These are phyloP conservation scores for Neopestalotiopsis rosae DNA, from an alignment of 2,329 filamentous ascomycete genomes.

Conservation along the genomic window DNA sequence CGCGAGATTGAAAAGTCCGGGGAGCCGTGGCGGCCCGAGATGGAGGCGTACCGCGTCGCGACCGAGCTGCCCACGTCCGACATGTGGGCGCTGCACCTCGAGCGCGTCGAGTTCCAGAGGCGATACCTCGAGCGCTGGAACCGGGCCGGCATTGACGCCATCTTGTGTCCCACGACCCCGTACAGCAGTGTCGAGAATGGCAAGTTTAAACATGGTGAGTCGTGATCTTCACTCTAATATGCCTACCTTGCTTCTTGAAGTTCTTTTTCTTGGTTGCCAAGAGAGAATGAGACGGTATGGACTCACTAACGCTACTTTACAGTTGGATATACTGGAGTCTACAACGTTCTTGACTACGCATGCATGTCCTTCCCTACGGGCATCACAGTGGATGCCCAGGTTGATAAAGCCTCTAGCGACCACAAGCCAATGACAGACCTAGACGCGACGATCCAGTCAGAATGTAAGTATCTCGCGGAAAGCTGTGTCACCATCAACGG, in stretches of 20 bases:
- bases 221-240: too few relatives aligned
- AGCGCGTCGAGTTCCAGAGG: conserved; percentile 52
- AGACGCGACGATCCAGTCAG: conserved; percentile 44
- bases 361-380: conserved; percentile 53
- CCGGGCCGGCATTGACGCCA: conserved; percentile 59
- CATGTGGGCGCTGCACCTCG: conserved; percentile 54
- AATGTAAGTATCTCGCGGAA: conserved; percentile 43
- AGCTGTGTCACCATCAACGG: background rate
- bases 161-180: conserved; percentile 62
- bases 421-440: conserved; percentile 42
- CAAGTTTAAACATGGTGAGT: conserved; percentile 48
- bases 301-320: background rate
- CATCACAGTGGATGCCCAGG: conserved; percentile 42
- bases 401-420: conserved; percentile 39
- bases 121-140: conserved; percentile 53
- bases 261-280: background rate
- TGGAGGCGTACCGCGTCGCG: conserved; percentile 33
- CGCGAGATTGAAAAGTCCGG: conserved; percentile 45
- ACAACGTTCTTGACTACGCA: conserved; percentile 54
- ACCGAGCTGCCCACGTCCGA: conserved; percentile 47
- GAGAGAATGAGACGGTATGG: background rate
- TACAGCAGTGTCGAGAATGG: conserved; percentile 49
- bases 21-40: conserved; percentile 42
- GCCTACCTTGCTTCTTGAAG: too few relatives aligned
- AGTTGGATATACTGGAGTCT: conserved; percentile 58